Conservation (phyloP, 306 rosid species). For the Cucurbita moschata region DNA sequence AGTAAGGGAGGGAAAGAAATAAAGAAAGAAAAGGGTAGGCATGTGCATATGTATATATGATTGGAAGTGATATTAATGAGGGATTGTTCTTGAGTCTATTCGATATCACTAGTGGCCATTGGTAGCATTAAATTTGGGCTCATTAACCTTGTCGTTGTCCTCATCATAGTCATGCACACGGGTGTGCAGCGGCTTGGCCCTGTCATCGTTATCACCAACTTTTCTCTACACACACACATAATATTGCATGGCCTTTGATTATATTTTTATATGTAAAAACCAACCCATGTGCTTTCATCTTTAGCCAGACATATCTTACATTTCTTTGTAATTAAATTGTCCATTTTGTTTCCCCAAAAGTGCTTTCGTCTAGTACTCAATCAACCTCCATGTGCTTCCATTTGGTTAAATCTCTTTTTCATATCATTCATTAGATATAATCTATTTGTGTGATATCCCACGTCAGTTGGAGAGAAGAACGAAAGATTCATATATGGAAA, state of each 20-base stretch:
- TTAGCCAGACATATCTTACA: background rate
- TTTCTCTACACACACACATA: background rate
- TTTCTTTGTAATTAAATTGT: background rate
- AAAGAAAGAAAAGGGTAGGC: background rate
- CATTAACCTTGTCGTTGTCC: background rate
- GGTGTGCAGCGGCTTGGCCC: background rate
- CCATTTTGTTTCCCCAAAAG: background rate
- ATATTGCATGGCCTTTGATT: background rate
- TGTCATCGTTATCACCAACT: background rate
- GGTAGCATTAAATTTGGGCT: background rate
- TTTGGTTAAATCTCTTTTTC: background rate
- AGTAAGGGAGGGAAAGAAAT: background rate
- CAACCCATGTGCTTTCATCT: conserved; percentile 8
- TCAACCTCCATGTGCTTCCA: background rate
- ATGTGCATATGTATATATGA: background rate
- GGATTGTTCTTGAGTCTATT: background rate
- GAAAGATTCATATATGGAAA: too few relatives aligned
- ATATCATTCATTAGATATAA: too few relatives aligned
- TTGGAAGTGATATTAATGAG: background rate
- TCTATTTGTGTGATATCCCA: too few relatives aligned
- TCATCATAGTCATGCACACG: background rate
- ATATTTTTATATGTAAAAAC: background rate
- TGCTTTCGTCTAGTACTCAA: background rate
- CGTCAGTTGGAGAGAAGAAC: too few relatives aligned
- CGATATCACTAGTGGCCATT: background rate